Conservation (phyloP, 2,329 filamentous ascomycete genomes). For the Scedosporium aurantiacum region DNA sequence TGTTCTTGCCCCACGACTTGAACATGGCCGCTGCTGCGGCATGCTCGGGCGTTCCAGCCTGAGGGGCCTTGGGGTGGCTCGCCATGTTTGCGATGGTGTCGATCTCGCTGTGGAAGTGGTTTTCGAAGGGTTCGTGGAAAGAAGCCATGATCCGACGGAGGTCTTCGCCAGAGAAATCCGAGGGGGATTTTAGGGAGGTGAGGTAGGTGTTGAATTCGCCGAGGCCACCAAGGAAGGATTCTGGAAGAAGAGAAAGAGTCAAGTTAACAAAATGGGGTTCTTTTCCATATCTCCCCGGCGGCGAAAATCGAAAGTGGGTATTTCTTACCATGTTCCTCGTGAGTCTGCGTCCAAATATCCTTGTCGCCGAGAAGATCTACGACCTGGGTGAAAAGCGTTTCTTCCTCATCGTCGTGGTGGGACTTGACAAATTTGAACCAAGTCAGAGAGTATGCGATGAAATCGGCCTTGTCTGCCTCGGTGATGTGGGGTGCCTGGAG, state of each 20-base stretch:
- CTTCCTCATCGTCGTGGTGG: slow-evolving; percentile 52
- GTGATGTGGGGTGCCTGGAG: slow-evolving; percentile 43
- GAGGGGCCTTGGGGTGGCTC: slow-evolving; percentile 38
- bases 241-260: slow-evolving; percentile 12
- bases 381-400: slow-evolving; percentile 42
- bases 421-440: slow-evolving; percentile 49
- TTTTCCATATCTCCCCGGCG: slow-evolving; percentile 11
- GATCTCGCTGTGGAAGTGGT: slow-evolving; percentile 47
- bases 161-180: slow-evolving; percentile 31
- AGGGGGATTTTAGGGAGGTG: slow-evolving; percentile 25
- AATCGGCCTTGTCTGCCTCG: slow-evolving; percentile 41
- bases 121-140: slow-evolving; percentile 38
- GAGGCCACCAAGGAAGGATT: slow-evolving; percentile 40
- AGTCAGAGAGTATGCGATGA: slow-evolving; percentile 45
- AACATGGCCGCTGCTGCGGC: slow-evolving; percentile 37
- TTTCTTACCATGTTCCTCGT: slow-evolving; percentile 41
- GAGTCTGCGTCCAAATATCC: slow-evolving; percentile 38
- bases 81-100: slow-evolving; percentile 37
- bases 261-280: slow-evolving; percentile 2
- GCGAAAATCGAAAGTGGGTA: neutral
- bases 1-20: slow-evolving; percentile 52
- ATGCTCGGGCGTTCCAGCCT: slow-evolving; percentile 30
- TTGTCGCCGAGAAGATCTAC: slow-evolving; percentile 39
- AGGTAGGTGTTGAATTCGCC: slow-evolving; percentile 42
- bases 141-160: slow-evolving; percentile 37